Conservation (phyloP, 768 basidiomycete genomes). For the Mycena crocata region DNA sequence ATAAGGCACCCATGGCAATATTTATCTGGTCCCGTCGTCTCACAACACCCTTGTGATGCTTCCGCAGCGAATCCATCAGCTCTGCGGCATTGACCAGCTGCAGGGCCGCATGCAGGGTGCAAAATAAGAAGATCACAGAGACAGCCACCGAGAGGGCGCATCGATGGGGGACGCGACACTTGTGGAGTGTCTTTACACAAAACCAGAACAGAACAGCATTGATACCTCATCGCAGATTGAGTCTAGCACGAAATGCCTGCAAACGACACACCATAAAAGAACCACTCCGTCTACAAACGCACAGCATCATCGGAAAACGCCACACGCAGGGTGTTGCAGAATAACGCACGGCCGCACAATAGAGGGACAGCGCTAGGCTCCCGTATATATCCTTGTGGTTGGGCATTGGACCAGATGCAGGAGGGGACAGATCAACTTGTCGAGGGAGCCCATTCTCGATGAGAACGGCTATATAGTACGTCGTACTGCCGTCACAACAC, state of each 20-base stretch:
- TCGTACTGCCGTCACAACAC: slow-evolving; percentile 4
- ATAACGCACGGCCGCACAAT: slow-evolving; percentile 24
- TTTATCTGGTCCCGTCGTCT: slow-evolving; percentile 12
- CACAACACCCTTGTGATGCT: background rate
- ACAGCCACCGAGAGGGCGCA: slow-evolving; percentile 13
- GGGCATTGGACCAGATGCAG: slow-evolving; percentile 19
- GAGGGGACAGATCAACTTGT: slow-evolving; percentile 27
- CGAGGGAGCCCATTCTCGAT: background rate
- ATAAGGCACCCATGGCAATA: slow-evolving; percentile 38
- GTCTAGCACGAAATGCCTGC: background rate
- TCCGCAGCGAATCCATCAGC: background rate
- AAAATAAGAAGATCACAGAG: slow-evolving; percentile 14
- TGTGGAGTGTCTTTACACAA: slow-evolving; percentile 30
- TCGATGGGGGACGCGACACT: slow-evolving; percentile 11
- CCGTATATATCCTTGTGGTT: slow-evolving; percentile 13
- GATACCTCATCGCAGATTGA: slow-evolving; percentile 36
- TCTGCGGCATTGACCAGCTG: slow-evolving; percentile 31
- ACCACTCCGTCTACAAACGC: slow-evolving; percentile 38
- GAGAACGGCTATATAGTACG: slow-evolving; percentile 15
- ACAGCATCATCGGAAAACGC: background rate
- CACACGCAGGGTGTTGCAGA: no score
- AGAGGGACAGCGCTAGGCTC: slow-evolving; percentile 27
- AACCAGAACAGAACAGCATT: slow-evolving; percentile 45
- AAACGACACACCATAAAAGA: slow-evolving; percentile 42
- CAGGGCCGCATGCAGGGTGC: slow-evolving; percentile 25